Conservation (phyloP, 148 eudicot genomes). For the Tetragonia tetragonoides region DNA sequence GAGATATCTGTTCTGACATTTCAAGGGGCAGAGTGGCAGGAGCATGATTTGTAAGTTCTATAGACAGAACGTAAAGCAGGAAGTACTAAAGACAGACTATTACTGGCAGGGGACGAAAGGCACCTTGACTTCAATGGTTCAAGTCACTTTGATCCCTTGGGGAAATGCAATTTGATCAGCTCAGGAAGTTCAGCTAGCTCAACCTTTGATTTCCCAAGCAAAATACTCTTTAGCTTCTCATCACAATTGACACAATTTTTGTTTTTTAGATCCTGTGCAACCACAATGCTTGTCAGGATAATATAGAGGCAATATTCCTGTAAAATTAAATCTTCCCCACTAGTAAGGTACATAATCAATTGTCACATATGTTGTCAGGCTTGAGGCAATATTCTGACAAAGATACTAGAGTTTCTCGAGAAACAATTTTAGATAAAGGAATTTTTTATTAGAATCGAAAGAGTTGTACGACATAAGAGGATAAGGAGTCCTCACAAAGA, state of each 20-base stretch:
- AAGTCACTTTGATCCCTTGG: slow-evolving; percentile 61
- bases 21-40: not conserved
- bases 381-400: not conserved
- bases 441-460: no score
- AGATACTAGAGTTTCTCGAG: not conserved
- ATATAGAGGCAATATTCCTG: not conserved
- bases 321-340: not conserved
- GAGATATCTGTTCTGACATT: not conserved
- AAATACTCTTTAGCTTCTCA: slow-evolving; percentile 78
- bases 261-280: slow-evolving; percentile 67
- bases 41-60: not conserved
- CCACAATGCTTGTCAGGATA: slow-evolving; percentile 18
- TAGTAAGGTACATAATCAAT: not conserved
- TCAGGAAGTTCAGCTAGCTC: slow-evolving; percentile 88
- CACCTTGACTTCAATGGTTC: slow-evolving; percentile 22
- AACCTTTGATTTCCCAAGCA: slow-evolving; percentile 68
- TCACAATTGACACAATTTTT: slow-evolving; percentile 79
- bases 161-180: slow-evolving; percentile 86
- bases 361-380: not conserved
- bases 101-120: slow-evolving; percentile 14
- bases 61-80: not conserved
- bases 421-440: not conserved
- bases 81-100: not conserved
- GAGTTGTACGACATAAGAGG: no score
- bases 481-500: no score